phyloP scores from a whole-genome alignment of 768 basidiomycete species.

The Hebeloma cylindrosporum region DNA sequence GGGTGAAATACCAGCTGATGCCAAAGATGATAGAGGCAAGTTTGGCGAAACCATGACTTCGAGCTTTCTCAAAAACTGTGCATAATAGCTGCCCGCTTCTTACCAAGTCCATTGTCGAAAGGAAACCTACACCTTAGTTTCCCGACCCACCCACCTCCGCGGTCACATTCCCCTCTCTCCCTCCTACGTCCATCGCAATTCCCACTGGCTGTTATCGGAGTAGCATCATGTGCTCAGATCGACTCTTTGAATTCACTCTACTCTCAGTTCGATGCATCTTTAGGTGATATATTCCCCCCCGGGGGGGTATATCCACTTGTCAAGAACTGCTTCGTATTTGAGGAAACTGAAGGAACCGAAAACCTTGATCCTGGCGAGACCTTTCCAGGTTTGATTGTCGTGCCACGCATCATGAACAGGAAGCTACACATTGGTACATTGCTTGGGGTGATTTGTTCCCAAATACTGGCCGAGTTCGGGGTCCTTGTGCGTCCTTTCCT shows the following conservation, averaged over 20 bases:
- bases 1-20: constrained; percentile 79
- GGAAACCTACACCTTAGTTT: constrained; percentile 83
- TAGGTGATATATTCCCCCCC: constrained; percentile 67
- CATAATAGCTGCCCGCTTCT: constrained; percentile 64
- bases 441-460: constrained; percentile 85
- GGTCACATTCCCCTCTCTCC: constrained; percentile 63
- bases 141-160: constrained; percentile 71
- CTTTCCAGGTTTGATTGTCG: constrained; percentile 66
- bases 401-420: constrained; percentile 88
- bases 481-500: constrained; percentile 59
- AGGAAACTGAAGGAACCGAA: constrained; percentile 61
- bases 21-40: constrained; percentile 74
- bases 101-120: constrained; percentile 72
- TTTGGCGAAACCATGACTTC: constrained; percentile 1
- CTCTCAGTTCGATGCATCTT: constrained; percentile 62
- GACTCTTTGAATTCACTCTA: constrained; percentile 54
- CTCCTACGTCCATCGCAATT: constrained; percentile 80
- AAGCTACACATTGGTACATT: constrained; percentile 85
- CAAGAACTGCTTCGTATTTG: constrained; percentile 83
- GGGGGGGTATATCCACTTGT: constrained; percentile 75
- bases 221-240: constrained; percentile 66
- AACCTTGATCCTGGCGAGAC: constrained; percentile 57
- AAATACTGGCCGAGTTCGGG: constrained; percentile 83
- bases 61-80: constrained; percentile 3
- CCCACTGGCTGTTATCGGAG: constrained; percentile 85